These are phyloP conservation scores for Dictyostelium intermedium DNA, from an alignment of 78 protist species.

Conservation along the genomic window DNA sequence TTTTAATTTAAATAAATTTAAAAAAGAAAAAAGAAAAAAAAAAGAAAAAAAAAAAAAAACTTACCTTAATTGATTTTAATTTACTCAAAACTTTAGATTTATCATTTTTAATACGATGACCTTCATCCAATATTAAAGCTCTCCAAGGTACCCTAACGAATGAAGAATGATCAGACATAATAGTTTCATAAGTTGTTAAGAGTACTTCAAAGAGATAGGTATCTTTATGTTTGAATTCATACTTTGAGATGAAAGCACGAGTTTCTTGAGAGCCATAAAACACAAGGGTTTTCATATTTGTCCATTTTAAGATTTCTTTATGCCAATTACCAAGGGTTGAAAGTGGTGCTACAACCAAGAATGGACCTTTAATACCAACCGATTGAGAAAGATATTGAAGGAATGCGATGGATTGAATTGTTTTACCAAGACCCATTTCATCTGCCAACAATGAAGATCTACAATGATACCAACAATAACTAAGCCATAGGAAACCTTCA, in stretches of 20 bases:
- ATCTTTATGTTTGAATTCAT: conserved; percentile 65
- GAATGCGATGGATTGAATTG: conserved; percentile 94
- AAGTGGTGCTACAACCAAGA: conserved; percentile 97
- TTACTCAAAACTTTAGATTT: conserved; percentile 81
- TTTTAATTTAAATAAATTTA: too few relatives aligned
- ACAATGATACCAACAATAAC: conserved; percentile 85
- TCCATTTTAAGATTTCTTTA: conserved; percentile 89
- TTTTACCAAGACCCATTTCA: conserved; percentile 97
- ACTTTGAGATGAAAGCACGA: conserved; percentile 69
- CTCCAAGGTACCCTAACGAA: conserved; percentile 87
- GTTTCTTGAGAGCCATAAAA: conserved; percentile 88
- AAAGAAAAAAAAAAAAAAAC: not conserved
- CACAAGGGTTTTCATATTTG: conserved; percentile 79
- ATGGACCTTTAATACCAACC: conserved; percentile 91
- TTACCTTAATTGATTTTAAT: conserved; percentile 44
- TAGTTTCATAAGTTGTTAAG: conserved; percentile 94
- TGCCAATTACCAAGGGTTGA: conserved; percentile 94
- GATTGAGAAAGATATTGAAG: conserved; percentile 84
- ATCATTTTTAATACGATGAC: conserved; percentile 90
- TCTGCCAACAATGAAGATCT: conserved; percentile 93
- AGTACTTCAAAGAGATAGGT: conserved; percentile 86
- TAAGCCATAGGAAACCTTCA: conserved; percentile 87
- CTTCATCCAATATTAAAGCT: conserved; percentile 92
- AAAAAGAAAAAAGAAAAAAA: too few relatives aligned
- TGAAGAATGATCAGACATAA: conserved; percentile 64